A percentile compares a stretch with the other conserved stretches of the same genome.
Conservation (phyloP, 345 rosid species). For the Salix udensis region DNA sequence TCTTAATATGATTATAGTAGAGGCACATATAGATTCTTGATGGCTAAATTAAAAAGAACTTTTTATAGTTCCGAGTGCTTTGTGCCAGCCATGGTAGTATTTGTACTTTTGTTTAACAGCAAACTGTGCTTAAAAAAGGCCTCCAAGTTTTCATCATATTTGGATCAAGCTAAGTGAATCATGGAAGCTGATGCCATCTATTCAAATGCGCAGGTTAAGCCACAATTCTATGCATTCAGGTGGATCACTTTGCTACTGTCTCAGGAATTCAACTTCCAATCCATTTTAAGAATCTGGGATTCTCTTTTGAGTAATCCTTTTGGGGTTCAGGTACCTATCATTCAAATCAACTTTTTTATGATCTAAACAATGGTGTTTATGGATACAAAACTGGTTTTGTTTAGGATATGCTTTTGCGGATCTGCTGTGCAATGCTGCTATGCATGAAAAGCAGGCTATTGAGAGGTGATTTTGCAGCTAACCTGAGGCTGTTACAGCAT, state of each 20-base stretch:
- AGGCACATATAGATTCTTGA: not conserved
- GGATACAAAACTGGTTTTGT: not conserved
- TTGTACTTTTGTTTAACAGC: not conserved
- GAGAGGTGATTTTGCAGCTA: slow-evolving; percentile 57
- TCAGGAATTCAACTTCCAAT: slow-evolving; percentile 60
- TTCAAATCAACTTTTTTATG: not conserved
- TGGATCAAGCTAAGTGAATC: not conserved
- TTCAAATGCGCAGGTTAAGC: slow-evolving; percentile 50
- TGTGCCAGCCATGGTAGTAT: not conserved
- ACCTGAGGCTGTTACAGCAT: slow-evolving; percentile 61
- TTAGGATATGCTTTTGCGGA: slow-evolving; percentile 72
- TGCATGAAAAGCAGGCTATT: slow-evolving; percentile 50
- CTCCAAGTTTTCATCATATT: not conserved
- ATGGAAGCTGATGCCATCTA: not conserved
- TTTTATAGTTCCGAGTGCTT: not conserved
- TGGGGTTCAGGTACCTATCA: slow-evolving; percentile 50
- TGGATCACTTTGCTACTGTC: slow-evolving; percentile 71
- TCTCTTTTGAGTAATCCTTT: slow-evolving; percentile 60
- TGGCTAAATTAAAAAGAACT: not conserved
- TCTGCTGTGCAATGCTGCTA: slow-evolving; percentile 67
- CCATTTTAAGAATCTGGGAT: slow-evolving; percentile 73
- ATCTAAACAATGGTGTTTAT: not conserved
- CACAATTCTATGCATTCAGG: slow-evolving; percentile 67
- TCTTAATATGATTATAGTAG: not conserved
- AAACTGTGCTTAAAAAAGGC: not conserved